Evolutionary conservation across 768 basidiomycete species (phyloP).

Genomic region (Rubroboletus satanas): DNA sequence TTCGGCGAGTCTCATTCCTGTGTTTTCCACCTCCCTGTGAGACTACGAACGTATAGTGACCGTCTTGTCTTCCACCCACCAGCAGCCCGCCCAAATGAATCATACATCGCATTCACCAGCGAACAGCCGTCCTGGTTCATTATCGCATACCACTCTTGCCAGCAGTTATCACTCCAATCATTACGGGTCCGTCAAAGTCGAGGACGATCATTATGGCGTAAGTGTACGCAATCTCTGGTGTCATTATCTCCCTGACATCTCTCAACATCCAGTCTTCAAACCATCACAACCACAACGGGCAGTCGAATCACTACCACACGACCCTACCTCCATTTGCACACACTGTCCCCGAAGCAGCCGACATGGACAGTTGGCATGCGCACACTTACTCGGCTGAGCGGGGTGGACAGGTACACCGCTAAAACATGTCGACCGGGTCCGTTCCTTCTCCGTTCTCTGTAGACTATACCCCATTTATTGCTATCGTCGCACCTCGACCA

Average conservation of each 20-base stretch:
- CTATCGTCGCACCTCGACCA: constrained; percentile 24
- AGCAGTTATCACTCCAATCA: constrained; percentile 44
- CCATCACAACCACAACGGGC: constrained; percentile 32
- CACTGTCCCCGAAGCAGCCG: constrained; percentile 35
- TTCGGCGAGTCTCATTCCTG: constrained; percentile 73
- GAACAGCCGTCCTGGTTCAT: constrained; percentile 43
- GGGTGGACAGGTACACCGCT: constrained; percentile 55
- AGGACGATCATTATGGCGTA: constrained; percentile 61
- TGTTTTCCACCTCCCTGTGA: constrained; percentile 25
- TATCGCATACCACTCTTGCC: constrained; percentile 39
- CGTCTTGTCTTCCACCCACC: constrained; percentile 36
- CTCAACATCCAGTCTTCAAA: constrained; percentile 26
- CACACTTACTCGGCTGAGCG: constrained; percentile 59
- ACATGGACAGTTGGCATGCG: constrained; percentile 59
- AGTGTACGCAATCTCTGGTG: constrained; percentile 19
- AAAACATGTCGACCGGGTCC: constrained; percentile 18
- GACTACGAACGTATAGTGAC: constrained; percentile 54
- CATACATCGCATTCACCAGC: constrained; percentile 47
- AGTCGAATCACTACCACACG: constrained; percentile 39
- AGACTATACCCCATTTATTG: constrained; percentile 38
- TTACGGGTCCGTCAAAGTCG: constrained; percentile 59
- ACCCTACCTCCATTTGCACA: constrained; percentile 49
- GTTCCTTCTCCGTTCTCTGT: constrained; percentile 10
- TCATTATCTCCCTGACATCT: background rate
- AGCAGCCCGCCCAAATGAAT: constrained; percentile 70